Evolutionary conservation across 1,139 yeast genomes (phyloP).

Genomic region (Hyphopichia pseudoburtonii): DNA sequence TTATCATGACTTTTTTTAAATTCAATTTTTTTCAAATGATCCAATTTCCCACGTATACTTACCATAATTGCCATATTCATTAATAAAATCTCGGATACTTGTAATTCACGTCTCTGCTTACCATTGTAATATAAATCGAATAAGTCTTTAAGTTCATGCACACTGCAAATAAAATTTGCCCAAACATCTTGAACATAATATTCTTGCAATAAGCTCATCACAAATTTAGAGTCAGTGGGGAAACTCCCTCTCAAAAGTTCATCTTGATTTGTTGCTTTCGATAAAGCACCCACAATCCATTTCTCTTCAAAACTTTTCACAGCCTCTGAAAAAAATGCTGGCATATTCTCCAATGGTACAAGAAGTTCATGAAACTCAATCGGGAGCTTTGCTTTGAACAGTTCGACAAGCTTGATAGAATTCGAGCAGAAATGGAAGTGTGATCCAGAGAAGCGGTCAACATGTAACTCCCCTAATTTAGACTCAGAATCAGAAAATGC

Average conservation of each 20-base stretch:
- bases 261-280: background rate
- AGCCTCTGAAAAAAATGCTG: background rate
- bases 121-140: slow-evolving; percentile 8
- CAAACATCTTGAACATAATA: slow-evolving; percentile 1
- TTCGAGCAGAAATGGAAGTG: slow-evolving; percentile 2
- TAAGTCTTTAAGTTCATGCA: slow-evolving; percentile 11
- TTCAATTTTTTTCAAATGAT: background rate
- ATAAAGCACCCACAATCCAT: background rate
- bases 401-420: background rate
- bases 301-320: background rate
- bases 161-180: slow-evolving; percentile 9
- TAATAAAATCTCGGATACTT: background rate
- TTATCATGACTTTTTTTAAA: background rate
- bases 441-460: slow-evolving; percentile 2
- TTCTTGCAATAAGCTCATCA: background rate
- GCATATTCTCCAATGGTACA: background rate
- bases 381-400: background rate
- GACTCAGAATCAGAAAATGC: too few species aligned
- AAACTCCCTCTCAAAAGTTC: background rate
- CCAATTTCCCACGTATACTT: background rate
- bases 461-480: background rate
- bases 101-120: background rate
- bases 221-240: background rate
- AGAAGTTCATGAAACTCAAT: background rate
- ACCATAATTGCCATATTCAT: background rate